phyloP scores from a whole-genome alignment of 441 rosid species.

The Pelargonium citronellum region DNA sequence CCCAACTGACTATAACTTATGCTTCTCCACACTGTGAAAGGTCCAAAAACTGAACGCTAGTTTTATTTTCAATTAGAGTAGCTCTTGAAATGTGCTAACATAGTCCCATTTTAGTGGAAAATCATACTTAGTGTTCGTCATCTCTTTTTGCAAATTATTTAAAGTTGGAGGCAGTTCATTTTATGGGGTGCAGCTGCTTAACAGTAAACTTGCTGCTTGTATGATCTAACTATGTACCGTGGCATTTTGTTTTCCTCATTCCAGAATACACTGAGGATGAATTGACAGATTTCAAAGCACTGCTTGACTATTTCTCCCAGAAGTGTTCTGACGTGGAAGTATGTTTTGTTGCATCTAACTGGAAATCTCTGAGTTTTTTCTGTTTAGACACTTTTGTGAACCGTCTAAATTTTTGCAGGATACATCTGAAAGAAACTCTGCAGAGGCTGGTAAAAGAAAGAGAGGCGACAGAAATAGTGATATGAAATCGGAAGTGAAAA shows the following conservation, averaged over 20 bases:
- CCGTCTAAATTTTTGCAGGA: constrained; percentile 16
- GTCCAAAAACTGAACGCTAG: not conserved
- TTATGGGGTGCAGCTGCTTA: not conserved
- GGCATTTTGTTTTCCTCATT: constrained; percentile 15
- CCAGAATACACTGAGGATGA: constrained; percentile 61
- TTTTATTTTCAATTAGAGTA: not conserved
- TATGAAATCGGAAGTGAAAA: constrained; percentile 34
- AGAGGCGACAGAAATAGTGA: constrained; percentile 20
- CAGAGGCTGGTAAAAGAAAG: constrained; percentile 17
- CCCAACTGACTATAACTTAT: not conserved
- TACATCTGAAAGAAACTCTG: constrained; percentile 19
- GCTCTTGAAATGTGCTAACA: not conserved
- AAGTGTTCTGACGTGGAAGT: constrained; percentile 33
- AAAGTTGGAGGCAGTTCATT: not conserved
- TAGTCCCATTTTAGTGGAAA: not conserved
- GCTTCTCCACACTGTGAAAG: not conserved
- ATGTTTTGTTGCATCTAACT: constrained; percentile 17
- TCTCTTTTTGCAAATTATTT: not conserved
- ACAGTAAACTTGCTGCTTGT: not conserved
- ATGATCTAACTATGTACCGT: not conserved
- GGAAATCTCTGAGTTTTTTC: not conserved
- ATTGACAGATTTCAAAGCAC: constrained; percentile 52
- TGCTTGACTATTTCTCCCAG: constrained; percentile 38
- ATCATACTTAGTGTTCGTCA: not conserved
- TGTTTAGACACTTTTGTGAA: constrained; percentile 1